phyloP scores from a whole-genome alignment of 2,329 filamentous ascomycete species.

The Aspergillus sp. region DNA sequence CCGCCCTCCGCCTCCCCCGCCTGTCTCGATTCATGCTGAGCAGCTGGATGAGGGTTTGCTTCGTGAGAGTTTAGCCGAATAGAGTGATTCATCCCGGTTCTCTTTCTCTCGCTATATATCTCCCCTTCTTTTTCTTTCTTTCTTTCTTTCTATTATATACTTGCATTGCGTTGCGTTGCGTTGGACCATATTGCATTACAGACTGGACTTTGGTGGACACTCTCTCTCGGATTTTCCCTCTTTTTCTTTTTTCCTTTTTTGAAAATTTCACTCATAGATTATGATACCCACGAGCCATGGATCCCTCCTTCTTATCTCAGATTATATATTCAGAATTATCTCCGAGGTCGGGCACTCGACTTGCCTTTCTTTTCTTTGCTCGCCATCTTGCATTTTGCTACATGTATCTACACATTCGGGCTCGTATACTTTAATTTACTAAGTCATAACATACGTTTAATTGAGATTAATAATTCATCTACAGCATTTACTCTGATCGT shows the following conservation, averaged over 20 bases:
- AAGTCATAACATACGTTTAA: background rate
- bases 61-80: slow-evolving; percentile 58
- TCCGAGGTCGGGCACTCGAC: background rate
- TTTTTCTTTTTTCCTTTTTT: background rate
- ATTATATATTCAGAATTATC: background rate
- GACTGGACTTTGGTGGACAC: background rate
- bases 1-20: slow-evolving; percentile 55
- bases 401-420: background rate
- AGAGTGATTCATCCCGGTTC: background rate
- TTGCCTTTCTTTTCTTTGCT: background rate
- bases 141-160: slow-evolving; percentile 2
- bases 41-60: slow-evolving; percentile 61
- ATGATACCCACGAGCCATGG: slow-evolving; percentile 18
- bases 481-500: background rate
- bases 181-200: background rate
- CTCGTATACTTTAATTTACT: background rate
- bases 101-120: background rate
- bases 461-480: background rate
- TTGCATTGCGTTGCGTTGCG: slow-evolving; percentile 9
- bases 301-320: slow-evolving; percentile 5
- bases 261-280: background rate
- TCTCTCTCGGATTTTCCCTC: background rate
- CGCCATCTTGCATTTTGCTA: background rate
- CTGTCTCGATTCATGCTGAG: slow-evolving; percentile 59
- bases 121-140: slow-evolving; percentile 1